phyloP scores from a whole-genome alignment of 106 monocot genomes.

The Chionographis japonica region DNA sequence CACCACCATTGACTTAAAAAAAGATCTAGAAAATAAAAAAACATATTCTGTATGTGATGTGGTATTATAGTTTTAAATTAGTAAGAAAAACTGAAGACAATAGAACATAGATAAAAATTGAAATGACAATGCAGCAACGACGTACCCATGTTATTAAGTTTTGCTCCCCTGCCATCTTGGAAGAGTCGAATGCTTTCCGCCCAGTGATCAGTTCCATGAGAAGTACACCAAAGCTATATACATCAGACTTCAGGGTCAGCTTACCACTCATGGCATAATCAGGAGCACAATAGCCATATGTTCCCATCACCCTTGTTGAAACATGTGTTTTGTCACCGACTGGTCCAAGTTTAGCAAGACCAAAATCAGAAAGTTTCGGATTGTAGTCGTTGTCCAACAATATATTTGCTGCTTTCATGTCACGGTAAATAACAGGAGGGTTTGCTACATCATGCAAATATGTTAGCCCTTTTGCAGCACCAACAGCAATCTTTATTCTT shows the following conservation, averaged over 20 bases:
- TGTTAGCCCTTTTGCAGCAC: constrained; percentile 52
- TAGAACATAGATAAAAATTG: neutral
- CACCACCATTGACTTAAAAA: no score
- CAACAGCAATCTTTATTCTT: constrained; percentile 62
- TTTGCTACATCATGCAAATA: constrained; percentile 65
- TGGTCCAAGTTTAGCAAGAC: constrained; percentile 72
- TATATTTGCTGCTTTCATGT: constrained; percentile 69
- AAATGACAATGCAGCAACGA: neutral
- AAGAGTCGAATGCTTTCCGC: constrained; percentile 42
- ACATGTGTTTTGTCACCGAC: constrained; percentile 75
- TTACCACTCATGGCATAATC: constrained; percentile 72
- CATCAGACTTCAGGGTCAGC: constrained; percentile 63
- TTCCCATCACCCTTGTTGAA: constrained; percentile 80
- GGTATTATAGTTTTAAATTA: no score
- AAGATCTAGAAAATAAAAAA: neutral
- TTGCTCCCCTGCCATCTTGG: constrained; percentile 33
- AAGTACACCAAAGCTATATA: constrained; percentile 71
- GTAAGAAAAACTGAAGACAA: no score
- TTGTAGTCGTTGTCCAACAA: constrained; percentile 53
- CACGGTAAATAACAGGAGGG: constrained; percentile 69
- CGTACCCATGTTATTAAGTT: constrained; percentile 63
- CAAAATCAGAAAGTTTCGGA: constrained; percentile 76
- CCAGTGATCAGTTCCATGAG: constrained; percentile 64
- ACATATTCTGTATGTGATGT: neutral
- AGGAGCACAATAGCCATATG: constrained; percentile 76